Conservation (phyloP, 371 early-diverging fungal genomes). For the Smittium culicis region DNA sequence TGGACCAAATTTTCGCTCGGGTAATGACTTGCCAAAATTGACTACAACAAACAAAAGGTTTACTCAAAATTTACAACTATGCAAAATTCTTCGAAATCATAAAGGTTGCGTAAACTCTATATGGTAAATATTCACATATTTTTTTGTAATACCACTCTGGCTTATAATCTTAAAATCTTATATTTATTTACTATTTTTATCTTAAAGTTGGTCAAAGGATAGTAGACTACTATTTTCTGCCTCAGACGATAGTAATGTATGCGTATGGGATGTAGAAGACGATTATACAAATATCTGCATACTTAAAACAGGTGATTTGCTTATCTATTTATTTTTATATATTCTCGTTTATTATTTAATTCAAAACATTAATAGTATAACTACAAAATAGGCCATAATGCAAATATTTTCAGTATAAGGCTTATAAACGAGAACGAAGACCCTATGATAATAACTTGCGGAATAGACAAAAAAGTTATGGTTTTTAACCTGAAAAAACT, state of each 20-base stretch:
- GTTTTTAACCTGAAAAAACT: slow-evolving; percentile 41
- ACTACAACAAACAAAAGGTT: not conserved
- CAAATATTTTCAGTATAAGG: slow-evolving; percentile 64
- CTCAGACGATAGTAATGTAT: slow-evolving; percentile 47
- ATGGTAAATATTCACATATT: slow-evolving; percentile 26
- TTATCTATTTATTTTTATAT: not conserved
- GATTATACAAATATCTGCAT: slow-evolving; percentile 21
- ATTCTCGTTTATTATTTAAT: not conserved
- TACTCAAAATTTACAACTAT: slow-evolving; percentile 18
- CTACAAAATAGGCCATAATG: slow-evolving; percentile 39
- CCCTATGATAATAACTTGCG: slow-evolving; percentile 44
- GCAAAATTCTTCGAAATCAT: slow-evolving; percentile 40
- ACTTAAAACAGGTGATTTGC: slow-evolving; percentile 19
- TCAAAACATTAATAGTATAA: not conserved
- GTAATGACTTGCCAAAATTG: not conserved
- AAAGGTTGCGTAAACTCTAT: slow-evolving; percentile 65
- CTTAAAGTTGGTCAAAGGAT: slow-evolving; percentile 38
- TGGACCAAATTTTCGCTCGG: not conserved
- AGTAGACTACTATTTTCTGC: slow-evolving; percentile 46
- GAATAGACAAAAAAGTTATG: slow-evolving; percentile 48
- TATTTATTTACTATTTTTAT: slow-evolving; percentile 4
- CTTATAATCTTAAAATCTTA: slow-evolving; percentile 15
- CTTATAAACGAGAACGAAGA: slow-evolving; percentile 51
- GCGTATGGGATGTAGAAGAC: slow-evolving; percentile 36
- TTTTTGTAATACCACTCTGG: slow-evolving; percentile 22